phyloP scores from a whole-genome alignment of 2,329 filamentous ascomycete genomes.

The Coniella lustricola region DNA sequence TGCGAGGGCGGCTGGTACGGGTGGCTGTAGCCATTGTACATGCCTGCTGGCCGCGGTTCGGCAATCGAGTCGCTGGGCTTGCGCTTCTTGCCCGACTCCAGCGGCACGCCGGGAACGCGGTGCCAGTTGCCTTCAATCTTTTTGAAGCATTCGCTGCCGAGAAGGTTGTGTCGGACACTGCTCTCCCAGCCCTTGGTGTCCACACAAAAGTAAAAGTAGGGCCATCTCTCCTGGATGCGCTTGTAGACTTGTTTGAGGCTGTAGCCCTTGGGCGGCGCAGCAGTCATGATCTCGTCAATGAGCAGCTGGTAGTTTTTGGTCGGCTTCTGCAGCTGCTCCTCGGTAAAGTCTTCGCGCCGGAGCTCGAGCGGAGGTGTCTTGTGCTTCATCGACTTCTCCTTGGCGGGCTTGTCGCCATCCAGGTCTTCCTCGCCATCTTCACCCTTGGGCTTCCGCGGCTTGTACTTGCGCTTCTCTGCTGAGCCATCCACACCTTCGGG shows the following conservation, averaged over 20 bases:
- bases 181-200: constrained; percentile 61
- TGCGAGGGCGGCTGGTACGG: constrained; percentile 17
- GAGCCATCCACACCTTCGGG: constrained; percentile 48
- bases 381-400: constrained; percentile 55
- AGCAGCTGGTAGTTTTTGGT: constrained; percentile 56
- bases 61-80: constrained; percentile 39
- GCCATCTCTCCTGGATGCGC: constrained; percentile 50
- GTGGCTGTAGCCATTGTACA: constrained; percentile 21
- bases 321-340: constrained; percentile 53
- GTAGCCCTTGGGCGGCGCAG: constrained; percentile 45
- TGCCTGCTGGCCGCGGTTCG: constrained; percentile 19
- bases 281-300: constrained; percentile 52
- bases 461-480: constrained; percentile 60
- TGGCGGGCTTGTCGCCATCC: constrained; percentile 46
- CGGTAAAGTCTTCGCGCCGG: constrained; percentile 47
- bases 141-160: constrained; percentile 54
- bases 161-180: constrained; percentile 57
- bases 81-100: constrained; percentile 56
- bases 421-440: constrained; percentile 48
- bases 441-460: constrained; percentile 42
- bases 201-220: constrained; percentile 52
- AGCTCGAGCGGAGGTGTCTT: constrained; percentile 55
- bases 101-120: constrained; percentile 49
- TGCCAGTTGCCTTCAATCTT: constrained; percentile 54
- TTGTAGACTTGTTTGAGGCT: constrained; percentile 59